These are phyloP conservation scores for Exobasidium cylindrosporum DNA, from an alignment of 1,284 basidiomycete species.

Conservation along the genomic window DNA sequence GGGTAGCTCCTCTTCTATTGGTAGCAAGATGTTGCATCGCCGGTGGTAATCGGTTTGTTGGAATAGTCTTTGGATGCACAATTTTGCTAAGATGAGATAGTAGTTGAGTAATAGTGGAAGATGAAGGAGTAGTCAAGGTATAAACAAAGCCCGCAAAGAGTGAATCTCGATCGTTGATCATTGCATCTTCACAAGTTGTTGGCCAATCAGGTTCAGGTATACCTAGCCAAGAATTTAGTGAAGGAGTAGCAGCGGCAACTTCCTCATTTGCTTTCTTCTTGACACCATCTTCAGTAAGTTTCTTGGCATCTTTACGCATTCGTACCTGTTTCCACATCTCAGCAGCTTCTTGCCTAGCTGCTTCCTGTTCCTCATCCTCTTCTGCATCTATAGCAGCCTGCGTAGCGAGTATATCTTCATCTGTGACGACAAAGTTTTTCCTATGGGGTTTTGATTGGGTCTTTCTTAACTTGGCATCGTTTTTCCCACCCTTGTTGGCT, in stretches of 20 bases:
- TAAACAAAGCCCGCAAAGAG: conserved; percentile 53
- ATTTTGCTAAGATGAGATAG: conserved; percentile 42
- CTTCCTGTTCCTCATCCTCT: conserved; percentile 16
- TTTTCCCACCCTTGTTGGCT: conserved; percentile 7
- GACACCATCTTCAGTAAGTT: neutral
- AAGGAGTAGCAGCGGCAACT: neutral
- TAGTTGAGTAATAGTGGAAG: conserved; percentile 26
- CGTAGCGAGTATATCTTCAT: neutral
- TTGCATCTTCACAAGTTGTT: conserved; percentile 30
- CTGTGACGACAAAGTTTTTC: conserved; percentile 11
- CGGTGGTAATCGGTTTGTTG: conserved; percentile 32
- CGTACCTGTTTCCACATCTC: conserved; percentile 9
- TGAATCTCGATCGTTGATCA: conserved; percentile 46
- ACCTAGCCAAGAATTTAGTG: conserved; percentile 37
- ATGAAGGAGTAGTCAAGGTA: conserved; percentile 28
- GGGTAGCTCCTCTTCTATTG: conserved; percentile 33
- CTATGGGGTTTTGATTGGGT: neutral
- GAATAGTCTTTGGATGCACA: conserved; percentile 42
- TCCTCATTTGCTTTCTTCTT: neutral
- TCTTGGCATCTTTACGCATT: conserved; percentile 11
- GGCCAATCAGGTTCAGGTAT: conserved; percentile 34
- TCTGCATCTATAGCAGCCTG: neutral
- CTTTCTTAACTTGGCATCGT: neutral
- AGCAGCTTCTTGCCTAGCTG: neutral
- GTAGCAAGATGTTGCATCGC: conserved; percentile 37